Evolutionary conservation across 1,284 basidiomycete species (phyloP), one percentile per base, ranked within the genome.

Genomic region (Marasmius oreades): DNA sequence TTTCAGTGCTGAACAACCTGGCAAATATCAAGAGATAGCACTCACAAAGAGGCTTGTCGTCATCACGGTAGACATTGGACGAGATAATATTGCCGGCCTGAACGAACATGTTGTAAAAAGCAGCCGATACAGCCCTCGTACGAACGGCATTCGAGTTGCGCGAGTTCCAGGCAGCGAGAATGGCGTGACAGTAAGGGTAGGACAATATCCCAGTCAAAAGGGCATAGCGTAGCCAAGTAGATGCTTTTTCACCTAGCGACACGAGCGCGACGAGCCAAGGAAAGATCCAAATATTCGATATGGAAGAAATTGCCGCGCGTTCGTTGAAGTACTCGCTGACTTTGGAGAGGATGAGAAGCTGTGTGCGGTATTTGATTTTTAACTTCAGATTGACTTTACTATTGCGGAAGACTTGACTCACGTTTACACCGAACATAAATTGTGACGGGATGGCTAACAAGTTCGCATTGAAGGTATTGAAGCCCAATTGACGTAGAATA

Each of bases 401-500:
- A 42, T 18, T 18, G 39, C 20, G 14, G 39, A 42, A 20, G 7
- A 42, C 10, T 18, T 8, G 20, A 42, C 39, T 42, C 73, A 80
- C 79, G 12, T 69, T 75, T 8, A 79, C 48, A 26, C 79, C 77
- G 2, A 71, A 73, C 1, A 70, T 63, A 4, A 77, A 71, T 3
- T 72, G 74, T 3, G 74, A 77, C 0, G 85, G 85, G 51, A 89
- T 84, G 3, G 76, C 79, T 52, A 89, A 73, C 33, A 89, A 68
- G 64, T 86, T 88, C 10, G 81, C 77, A 55, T 80, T 64, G 52
- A 85, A 79, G 1, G 84, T 88, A 59, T 70, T 70, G 69, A 88
- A 88, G 1, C 81, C 70, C 14, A 86, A 73, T 51, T 80, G 69
- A 18, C 79, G 77, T 14, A 90, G 75, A 2, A 82, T 79, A 3